Evolutionary conservation across 2,329 filamentous ascomycete species (phyloP), one percentile per base, ranked within the genome.

Genomic region (Fusarium hainanense): DNA sequence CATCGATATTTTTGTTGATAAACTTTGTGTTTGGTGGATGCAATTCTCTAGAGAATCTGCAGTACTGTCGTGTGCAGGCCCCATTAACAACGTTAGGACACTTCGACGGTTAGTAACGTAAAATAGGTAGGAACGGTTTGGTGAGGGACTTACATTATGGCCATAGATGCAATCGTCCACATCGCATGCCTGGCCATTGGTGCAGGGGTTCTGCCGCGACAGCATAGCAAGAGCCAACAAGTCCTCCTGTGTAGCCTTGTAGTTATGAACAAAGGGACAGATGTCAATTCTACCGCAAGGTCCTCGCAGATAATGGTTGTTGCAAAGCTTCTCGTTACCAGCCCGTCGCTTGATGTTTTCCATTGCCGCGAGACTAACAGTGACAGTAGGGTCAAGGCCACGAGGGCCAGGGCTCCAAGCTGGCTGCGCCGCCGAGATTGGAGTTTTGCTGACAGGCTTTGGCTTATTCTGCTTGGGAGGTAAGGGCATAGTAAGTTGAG

Each of bases 111-210:
- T 43, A 76, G 68, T 25, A 43, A 50, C 60, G 18, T n/a, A 46
- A 23, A 12, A 16, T 23, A 11, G 10, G 34, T 7, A 6, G 20
- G 21, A 30, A 8, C 28, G 12, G 28, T 23, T 5, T 44, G 20
- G 30, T 9, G 16, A 44, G 47, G 25, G 82, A n/a, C 85, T 80
- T 74, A 88, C 86, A 72, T 90, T 84, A 74, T 90, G 88, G 4
- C 88, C 88, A 70, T 90, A 90, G 62, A 90, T 89, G 74, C 88
- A 90, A 66, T 85, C 84, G 3, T 85, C 82, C 6, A 83, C 78
- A 9, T 85, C 83, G 68, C 88, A 90, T n/a, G 87, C 81, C 74
- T 90, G 88, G 0, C 86, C 85, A 30, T 79, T 83, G 0, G 81
- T 81, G 77, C 88, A 90, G 2, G 87, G 88, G 59, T 88, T 89